These are phyloP conservation scores for Petunia axillaris DNA, from an alignment of 257 asterid genomes.

Conservation along the genomic window DNA sequence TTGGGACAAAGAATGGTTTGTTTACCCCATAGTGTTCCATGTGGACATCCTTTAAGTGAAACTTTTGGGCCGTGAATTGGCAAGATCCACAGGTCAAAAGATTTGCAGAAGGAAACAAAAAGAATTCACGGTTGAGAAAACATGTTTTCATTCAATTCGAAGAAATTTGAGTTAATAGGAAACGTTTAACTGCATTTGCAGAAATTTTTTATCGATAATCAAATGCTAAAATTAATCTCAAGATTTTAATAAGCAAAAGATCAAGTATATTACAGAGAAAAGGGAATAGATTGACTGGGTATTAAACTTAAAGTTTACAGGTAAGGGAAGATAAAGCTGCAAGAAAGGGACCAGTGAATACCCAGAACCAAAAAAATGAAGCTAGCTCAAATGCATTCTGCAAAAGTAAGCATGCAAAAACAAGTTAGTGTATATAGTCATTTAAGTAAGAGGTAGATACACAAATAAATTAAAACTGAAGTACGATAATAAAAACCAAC, in stretches of 20 bases:
- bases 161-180: slow-evolving; percentile 6
- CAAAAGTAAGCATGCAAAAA: slow-evolving; percentile 28
- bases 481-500: slow-evolving; percentile 42
- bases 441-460: not conserved
- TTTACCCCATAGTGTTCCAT: not conserved
- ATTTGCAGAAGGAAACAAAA: not conserved
- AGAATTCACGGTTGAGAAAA: not conserved
- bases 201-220: not conserved
- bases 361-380: slow-evolving; percentile 99
- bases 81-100: not conserved
- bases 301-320: not conserved
- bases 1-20: not conserved
- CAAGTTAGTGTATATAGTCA: not conserved
- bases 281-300: not conserved
- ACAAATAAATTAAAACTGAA: not conserved
- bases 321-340: not conserved
- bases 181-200: not conserved
- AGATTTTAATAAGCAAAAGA: too few species aligned
- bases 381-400: slow-evolving; percentile 84
- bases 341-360: slow-evolving; percentile 41
- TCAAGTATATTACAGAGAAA: not conserved
- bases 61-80: not conserved
- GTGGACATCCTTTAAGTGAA: too few species aligned
- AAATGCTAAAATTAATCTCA: not conserved
- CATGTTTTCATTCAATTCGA: not conserved